phyloP scores from a whole-genome alignment of 2,329 filamentous ascomycete genomes.

The Metarhizium guizhouense region DNA sequence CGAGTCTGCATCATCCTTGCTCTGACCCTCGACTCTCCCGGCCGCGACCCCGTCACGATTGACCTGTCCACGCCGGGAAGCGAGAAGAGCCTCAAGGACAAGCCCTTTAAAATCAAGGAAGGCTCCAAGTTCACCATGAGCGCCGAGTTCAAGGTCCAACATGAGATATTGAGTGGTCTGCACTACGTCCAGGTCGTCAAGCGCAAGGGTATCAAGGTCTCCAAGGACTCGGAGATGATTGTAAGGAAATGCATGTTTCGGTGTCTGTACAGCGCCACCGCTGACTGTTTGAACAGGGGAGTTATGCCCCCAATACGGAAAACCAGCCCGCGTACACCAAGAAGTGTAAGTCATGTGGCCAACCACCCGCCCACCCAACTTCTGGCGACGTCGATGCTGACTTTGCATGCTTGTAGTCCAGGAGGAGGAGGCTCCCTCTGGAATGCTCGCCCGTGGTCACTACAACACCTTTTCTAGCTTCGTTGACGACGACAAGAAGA shows the following conservation, averaged over 20 bases:
- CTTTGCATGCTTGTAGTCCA: conserved; percentile 49
- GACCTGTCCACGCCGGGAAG: conserved; percentile 70
- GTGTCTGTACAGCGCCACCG: neutral
- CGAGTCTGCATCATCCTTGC: conserved; percentile 90
- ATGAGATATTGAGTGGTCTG: conserved; percentile 88
- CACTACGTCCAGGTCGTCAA: conserved; percentile 95
- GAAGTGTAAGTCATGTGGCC: conserved; percentile 58
- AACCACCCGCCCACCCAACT: too few species aligned
- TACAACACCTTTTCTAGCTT: conserved; percentile 89
- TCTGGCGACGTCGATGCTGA: neutral
- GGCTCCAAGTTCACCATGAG: conserved; percentile 90
- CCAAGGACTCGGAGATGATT: conserved; percentile 98
- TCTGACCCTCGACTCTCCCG: conserved; percentile 78
- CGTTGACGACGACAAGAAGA: conserved; percentile 88
- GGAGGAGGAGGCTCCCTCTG: conserved; percentile 82
- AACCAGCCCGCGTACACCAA: conserved; percentile 81
- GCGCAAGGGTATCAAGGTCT: conserved; percentile 75
- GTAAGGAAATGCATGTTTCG: conserved; percentile 33
- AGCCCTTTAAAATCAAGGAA: conserved; percentile 97
- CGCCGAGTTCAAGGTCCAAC: conserved; percentile 89
- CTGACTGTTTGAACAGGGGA: conserved; percentile 49
- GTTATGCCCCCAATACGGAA: conserved; percentile 86
- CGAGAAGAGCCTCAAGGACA: conserved; percentile 70
- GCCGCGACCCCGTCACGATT: conserved; percentile 77
- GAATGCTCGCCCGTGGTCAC: conserved; percentile 81